Conservation (phyloP, 2,329 filamentous ascomycete species). For the Rhinocladiella mackenziei region DNA sequence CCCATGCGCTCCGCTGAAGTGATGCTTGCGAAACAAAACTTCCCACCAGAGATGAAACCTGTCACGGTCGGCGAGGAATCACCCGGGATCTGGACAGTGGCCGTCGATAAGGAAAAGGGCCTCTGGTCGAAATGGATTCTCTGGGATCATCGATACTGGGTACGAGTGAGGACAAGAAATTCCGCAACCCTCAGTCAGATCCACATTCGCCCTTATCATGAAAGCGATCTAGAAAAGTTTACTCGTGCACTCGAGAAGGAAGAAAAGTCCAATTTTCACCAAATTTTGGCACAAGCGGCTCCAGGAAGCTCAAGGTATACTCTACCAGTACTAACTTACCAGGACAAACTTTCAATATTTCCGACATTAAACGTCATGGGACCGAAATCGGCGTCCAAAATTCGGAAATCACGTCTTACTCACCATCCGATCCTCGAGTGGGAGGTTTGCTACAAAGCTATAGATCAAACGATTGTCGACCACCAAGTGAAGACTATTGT, state of each 20-base stretch:
- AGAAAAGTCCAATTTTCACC: conserved; percentile 4
- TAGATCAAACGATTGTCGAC: conserved; percentile 14
- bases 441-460: conserved; percentile 20
- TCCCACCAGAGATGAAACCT: background rate
- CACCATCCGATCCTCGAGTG: conserved; percentile 11
- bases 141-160: conserved; percentile 27
- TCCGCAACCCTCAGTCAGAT: conserved; percentile 7
- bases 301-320: conserved; percentile 26
- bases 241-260: conserved; percentile 2
- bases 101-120: background rate
- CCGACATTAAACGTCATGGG: conserved; percentile 23
- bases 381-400: background rate
- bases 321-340: conserved; percentile 20
- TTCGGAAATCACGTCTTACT: background rate
- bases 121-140: conserved; percentile 20
- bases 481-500: conserved; percentile 7
- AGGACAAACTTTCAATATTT: conserved; percentile 18
- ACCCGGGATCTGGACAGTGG: too few species aligned
- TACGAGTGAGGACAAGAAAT: conserved; percentile 16
- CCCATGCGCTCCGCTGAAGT: conserved; percentile 19
- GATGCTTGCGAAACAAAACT: conserved; percentile 3
- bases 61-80: background rate
- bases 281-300: conserved; percentile 14
- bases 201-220: conserved; percentile 17
- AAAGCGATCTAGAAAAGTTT: conserved; percentile 10